Percentiles rank a stretch among this genome's conserved stretches.
Evolutionary conservation across 768 basidiomycete species (phyloP).

Genomic region (Leucocoprinus sp.): DNA sequence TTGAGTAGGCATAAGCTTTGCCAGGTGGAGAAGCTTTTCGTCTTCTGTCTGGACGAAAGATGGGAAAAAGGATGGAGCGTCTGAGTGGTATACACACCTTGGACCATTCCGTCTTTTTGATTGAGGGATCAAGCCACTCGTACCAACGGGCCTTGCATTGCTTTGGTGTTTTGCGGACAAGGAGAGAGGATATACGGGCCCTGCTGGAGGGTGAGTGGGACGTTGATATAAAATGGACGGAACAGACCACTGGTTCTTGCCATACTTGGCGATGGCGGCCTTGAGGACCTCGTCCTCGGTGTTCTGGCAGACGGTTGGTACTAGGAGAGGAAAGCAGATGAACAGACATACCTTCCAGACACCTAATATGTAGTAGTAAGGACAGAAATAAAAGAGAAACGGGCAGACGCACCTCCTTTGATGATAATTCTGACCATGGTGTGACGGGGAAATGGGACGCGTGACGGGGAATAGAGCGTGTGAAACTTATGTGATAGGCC

Average conservation of each 20-base stretch:
- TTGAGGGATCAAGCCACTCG: constrained; percentile 98
- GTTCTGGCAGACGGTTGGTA: constrained; percentile 43
- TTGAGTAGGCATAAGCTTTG: constrained; percentile 99
- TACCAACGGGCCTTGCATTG: constrained; percentile 99
- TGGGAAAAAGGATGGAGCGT: constrained; percentile 1
- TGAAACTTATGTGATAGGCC: constrained; percentile 10
- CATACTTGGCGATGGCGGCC: constrained; percentile 96
- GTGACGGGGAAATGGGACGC: not conserved
- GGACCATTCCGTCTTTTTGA: constrained; percentile 99
- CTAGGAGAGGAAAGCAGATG: not conserved
- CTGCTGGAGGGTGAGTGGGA: constrained; percentile 26
- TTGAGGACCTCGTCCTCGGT: constrained; percentile 98
- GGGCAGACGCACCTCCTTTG: constrained; percentile 61
- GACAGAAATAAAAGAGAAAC: not conserved
- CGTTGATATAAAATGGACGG: not conserved
- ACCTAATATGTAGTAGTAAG: constrained; percentile 29
- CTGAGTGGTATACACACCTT: constrained; percentile 46
- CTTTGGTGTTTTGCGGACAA: constrained; percentile 98
- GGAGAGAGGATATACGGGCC: constrained; percentile 96
- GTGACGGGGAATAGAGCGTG: constrained; percentile 6
- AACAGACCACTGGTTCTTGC: constrained; percentile 86
- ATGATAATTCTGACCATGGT: constrained; percentile 85
- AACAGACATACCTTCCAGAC: constrained; percentile 65
- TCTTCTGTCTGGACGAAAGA: constrained; percentile 69
- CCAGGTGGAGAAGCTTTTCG: constrained; percentile 95